Conservation (phyloP, 2,329 filamentous ascomycete genomes). For the Xylaria sp. region DNA sequence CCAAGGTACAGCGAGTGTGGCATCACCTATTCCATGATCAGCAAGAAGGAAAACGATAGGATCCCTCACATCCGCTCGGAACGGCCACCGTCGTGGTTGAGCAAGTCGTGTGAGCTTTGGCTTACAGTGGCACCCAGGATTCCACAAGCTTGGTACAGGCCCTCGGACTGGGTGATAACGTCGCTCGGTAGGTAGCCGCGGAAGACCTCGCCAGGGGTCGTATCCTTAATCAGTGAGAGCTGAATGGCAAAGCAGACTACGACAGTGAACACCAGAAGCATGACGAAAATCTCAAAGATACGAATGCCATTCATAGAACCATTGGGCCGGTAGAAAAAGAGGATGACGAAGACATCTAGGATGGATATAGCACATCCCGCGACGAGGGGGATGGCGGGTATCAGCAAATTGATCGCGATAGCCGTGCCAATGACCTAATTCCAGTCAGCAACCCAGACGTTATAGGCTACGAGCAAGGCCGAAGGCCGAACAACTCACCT, state of each 20-base stretch:
- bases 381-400: conserved; percentile 67
- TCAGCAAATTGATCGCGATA: conserved; percentile 70
- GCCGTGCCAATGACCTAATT: conserved; percentile 70
- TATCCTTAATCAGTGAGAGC: conserved; percentile 64
- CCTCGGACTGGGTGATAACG: conserved; percentile 62
- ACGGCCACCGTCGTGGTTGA: neutral
- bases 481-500: conserved; percentile 48
- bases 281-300: conserved; percentile 69
- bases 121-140: conserved; percentile 73
- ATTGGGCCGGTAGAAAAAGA: conserved; percentile 68
- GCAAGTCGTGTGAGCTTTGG: neutral
- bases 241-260: conserved; percentile 75
- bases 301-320: conserved; percentile 64
- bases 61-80: neutral
- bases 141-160: conserved; percentile 73
- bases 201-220: conserved; percentile 64
- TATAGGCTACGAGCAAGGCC: neutral
- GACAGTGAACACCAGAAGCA: conserved; percentile 68
- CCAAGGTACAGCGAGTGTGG: conserved; percentile 63
- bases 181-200: conserved; percentile 68
- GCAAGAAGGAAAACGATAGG: neutral
- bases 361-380: conserved; percentile 73
- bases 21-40: conserved; percentile 45
- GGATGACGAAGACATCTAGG: conserved; percentile 69
- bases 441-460: conserved; percentile 16